Conservation (phyloP, 1,139 yeast genomes). For the Casaregolazyma suthepensis region DNA sequence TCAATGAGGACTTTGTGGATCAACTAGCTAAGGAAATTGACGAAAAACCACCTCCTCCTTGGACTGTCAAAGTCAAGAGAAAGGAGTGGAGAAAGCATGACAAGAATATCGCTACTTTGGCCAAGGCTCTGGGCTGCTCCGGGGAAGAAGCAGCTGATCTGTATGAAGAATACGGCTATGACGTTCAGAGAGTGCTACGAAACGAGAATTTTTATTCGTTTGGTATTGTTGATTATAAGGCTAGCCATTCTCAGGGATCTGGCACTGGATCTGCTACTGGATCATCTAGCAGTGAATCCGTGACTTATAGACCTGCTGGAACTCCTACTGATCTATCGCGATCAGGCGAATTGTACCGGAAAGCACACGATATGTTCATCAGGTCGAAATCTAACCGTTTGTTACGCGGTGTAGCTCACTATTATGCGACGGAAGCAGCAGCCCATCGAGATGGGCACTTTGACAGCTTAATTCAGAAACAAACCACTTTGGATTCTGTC, state of each 20-base stretch:
- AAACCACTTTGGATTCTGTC: constrained; percentile 17
- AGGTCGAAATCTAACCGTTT: constrained; percentile 24
- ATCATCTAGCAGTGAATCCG: background rate
- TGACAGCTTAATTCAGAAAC: constrained; percentile 10
- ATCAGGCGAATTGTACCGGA: constrained; percentile 1
- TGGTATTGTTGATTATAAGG: background rate
- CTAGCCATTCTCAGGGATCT: background rate
- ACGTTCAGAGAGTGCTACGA: background rate
- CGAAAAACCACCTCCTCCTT: background rate
- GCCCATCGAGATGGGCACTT: constrained; percentile 13
- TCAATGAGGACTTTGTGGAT: constrained; percentile 20
- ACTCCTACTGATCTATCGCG: background rate
- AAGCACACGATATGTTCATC: constrained; percentile 18
- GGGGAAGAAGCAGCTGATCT: background rate
- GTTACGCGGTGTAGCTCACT: constrained; percentile 25
- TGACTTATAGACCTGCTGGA: background rate
- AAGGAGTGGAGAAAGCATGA: background rate
- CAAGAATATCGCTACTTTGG: background rate
- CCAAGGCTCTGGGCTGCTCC: background rate
- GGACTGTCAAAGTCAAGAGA: background rate
- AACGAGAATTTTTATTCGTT: background rate
- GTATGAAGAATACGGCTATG: background rate
- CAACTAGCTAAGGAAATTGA: constrained; percentile 14
- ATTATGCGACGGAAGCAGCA: constrained; percentile 22
- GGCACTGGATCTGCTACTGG: background rate